phyloP scores from a whole-genome alignment of 768 basidiomycete species.

The Gautieria morchelliformis region DNA sequence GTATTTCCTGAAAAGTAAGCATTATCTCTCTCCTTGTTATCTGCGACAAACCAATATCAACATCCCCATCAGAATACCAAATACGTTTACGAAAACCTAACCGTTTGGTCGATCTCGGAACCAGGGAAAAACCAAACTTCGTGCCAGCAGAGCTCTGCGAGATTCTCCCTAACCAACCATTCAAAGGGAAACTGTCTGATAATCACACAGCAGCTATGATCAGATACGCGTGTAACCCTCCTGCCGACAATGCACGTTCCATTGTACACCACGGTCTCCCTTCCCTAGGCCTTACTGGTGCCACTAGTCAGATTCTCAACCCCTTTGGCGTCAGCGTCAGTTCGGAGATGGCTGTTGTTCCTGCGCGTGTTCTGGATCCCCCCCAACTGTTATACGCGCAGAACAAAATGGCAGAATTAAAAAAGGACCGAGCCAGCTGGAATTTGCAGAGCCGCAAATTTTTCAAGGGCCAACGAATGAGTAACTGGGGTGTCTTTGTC shows the following conservation, averaged over 20 bases:
- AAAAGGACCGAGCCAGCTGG: slow-evolving; percentile 56
- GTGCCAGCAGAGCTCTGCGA: slow-evolving; percentile 67
- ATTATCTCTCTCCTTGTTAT: slow-evolving; percentile 7
- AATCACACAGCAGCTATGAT: slow-evolving; percentile 65
- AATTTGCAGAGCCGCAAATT: slow-evolving; percentile 66
- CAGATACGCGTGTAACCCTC: slow-evolving; percentile 52
- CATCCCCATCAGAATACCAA: slow-evolving; percentile 40
- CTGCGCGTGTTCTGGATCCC: slow-evolving; percentile 52
- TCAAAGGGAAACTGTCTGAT: slow-evolving; percentile 48
- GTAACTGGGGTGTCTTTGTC: slow-evolving; percentile 60
- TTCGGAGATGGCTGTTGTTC: slow-evolving; percentile 50
- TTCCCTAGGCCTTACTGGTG: slow-evolving; percentile 34
- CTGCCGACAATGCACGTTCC: slow-evolving; percentile 43
- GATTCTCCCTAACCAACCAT: slow-evolving; percentile 41
- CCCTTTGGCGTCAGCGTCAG: slow-evolving; percentile 53
- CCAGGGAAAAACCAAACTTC: slow-evolving; percentile 30
- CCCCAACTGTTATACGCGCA: slow-evolving; percentile 48
- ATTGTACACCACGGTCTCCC: slow-evolving; percentile 54
- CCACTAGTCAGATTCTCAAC: slow-evolving; percentile 24
- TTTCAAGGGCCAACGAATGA: slow-evolving; percentile 41
- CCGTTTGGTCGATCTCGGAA: slow-evolving; percentile 53
- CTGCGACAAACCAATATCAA: background rate
- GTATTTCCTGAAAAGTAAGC: slow-evolving; percentile 55
- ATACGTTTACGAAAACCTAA: slow-evolving; percentile 37
- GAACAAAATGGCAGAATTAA: slow-evolving; percentile 17